Percentiles rank a stretch among this genome's conserved stretches.
Conservation (phyloP, 2,329 filamentous ascomycete species). For the Lasiodiplodia sp. region DNA sequence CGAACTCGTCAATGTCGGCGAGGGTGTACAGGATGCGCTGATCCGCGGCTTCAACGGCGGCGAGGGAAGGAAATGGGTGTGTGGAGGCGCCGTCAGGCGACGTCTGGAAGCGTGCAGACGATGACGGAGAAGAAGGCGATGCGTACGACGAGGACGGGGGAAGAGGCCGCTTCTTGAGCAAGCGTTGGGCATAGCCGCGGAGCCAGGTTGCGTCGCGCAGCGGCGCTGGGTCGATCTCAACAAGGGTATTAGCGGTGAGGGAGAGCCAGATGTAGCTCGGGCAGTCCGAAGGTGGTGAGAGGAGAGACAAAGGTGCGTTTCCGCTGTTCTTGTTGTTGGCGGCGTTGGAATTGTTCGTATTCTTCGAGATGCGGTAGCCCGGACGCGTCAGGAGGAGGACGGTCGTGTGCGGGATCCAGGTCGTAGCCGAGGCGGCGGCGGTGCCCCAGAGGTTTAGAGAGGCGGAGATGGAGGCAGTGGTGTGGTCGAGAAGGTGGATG, state of each 20-base stretch:
- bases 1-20: conserved; percentile 54
- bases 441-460: conserved; percentile 63
- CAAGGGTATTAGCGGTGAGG: conserved; percentile 53
- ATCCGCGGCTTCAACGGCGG: conserved; percentile 35
- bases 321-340: background rate
- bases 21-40: conserved; percentile 51
- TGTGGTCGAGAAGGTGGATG: conserved; percentile 64
- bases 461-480: conserved; percentile 53
- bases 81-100: conserved; percentile 53
- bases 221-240: conserved; percentile 64
- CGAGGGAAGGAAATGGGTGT: conserved; percentile 34
- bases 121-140: background rate
- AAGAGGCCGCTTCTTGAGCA: conserved; percentile 38
- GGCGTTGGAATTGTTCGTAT: background rate
- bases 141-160: background rate
- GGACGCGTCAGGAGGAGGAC: conserved; percentile 60
- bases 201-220: conserved; percentile 61
- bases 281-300: background rate
- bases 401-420: conserved; percentile 58
- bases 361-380: conserved; percentile 40
- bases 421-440: conserved; percentile 53
- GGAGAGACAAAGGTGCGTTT: too few relatives aligned
- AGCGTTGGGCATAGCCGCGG: conserved; percentile 55
- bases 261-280: conserved; percentile 34
- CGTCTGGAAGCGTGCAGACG: too few relatives aligned